These are phyloP conservation scores for Alternaria sp. DNA, from an alignment of 2,329 filamentous ascomycete genomes.

Conservation along the genomic window DNA sequence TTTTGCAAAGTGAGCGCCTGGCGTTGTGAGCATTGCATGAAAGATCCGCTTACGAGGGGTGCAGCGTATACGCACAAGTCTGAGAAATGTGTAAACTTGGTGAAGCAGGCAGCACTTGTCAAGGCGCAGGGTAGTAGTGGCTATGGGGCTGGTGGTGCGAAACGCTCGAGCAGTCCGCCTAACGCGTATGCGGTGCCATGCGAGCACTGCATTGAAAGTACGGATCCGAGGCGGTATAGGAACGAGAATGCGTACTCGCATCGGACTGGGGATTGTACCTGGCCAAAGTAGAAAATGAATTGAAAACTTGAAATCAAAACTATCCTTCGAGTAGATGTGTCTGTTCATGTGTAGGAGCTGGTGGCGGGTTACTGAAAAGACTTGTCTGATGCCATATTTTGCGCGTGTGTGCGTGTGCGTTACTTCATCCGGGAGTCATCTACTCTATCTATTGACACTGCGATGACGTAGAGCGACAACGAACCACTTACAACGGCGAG, in stretches of 20 bases:
- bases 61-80: not conserved
- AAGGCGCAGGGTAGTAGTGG: not conserved
- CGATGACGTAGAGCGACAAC: not conserved
- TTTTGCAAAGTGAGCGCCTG: not conserved
- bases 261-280: constrained; percentile 11
- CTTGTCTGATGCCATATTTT: not conserved
- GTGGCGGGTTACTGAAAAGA: not conserved
- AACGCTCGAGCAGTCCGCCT: not conserved
- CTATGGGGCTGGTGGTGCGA: not conserved
- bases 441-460: not conserved
- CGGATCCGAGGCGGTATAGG: constrained; percentile 7
- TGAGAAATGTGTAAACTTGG: not conserved
- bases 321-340: too few relatives aligned
- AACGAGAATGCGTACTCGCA: constrained; percentile 11
- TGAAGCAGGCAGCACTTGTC: not conserved
- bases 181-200: constrained; percentile 11
- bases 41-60: not conserved
- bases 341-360: not conserved
- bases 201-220: constrained; percentile 12
- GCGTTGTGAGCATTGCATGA: not conserved
- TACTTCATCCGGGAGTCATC: not conserved
- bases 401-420: not conserved
- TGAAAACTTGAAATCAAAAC: not conserved
- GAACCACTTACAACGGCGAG: not conserved
- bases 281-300: not conserved